Evolutionary conservation across 345 rosid species (phyloP).

Genomic region (Trapa bicornis): DNA sequence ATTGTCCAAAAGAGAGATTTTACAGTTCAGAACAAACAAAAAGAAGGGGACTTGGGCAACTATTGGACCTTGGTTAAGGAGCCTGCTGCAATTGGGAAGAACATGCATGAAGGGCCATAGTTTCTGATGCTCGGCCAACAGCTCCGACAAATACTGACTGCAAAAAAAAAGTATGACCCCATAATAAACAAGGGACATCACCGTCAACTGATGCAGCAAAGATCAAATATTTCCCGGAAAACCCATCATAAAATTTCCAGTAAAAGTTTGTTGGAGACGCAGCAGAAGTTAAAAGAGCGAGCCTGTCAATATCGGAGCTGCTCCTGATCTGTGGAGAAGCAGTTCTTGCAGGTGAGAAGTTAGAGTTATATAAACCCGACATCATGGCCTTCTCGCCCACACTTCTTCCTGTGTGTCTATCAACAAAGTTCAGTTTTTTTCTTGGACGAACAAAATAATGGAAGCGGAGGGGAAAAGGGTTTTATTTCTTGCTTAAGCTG

Average conservation of each 20-base stretch:
- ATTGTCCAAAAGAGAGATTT: not conserved
- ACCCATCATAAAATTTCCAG: not conserved
- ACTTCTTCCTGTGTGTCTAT: not conserved
- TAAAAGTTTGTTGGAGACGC: not conserved
- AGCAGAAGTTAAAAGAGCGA: not conserved
- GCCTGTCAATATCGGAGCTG: conserved; percentile 83
- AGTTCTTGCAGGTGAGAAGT: conserved; percentile 88
- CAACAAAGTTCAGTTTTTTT: not conserved
- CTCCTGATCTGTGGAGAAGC: conserved; percentile 93
- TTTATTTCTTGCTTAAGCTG: conserved; percentile 2
- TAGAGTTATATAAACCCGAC: conserved; percentile 89
- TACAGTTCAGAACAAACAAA: not conserved
- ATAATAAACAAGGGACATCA: conserved; percentile 23
- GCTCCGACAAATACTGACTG: conserved; percentile 81
- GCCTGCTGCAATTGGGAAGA: conserved; percentile 85
- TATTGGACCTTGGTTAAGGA: conserved; percentile 74
- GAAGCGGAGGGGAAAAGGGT: conserved; percentile 1
- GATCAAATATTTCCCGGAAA: not conserved
- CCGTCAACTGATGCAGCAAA: conserved; percentile 7
- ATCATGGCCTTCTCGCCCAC: conserved; percentile 37
- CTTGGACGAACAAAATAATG: not conserved
- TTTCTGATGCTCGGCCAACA: conserved; percentile 93
- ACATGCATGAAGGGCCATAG: conserved; percentile 93
- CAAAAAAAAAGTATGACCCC: conserved; percentile 9
- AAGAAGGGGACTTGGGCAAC: not conserved